Conservation (phyloP, 352 stramenopile species). For the Pythium brachiatum region DNA sequence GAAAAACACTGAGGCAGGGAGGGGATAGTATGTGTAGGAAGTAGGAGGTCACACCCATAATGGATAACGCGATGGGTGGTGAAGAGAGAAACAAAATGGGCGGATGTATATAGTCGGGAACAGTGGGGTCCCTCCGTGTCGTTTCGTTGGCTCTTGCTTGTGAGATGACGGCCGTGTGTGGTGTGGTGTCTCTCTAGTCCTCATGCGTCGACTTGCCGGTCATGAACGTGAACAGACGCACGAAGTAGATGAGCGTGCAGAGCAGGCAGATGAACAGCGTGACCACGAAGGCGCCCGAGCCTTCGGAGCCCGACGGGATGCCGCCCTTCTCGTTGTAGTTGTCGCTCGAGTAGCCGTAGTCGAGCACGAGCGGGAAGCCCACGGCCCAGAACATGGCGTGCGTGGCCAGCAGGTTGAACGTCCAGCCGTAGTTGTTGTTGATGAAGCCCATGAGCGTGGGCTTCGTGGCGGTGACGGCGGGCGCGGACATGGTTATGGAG, state of each 20-base stretch:
- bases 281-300: conserved; percentile 76
- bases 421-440: conserved; percentile 76
- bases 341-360: conserved; percentile 79
- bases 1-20: not conserved
- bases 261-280: conserved; percentile 76
- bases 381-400: conserved; percentile 83
- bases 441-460: conserved; percentile 57
- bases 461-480: conserved; percentile 20
- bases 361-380: conserved; percentile 65
- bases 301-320: conserved; percentile 73
- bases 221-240: conserved; percentile 56
- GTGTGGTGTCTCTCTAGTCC: conserved; percentile 21
- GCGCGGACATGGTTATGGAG: conserved; percentile 1
- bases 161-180: too few species aligned
- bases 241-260: conserved; percentile 66
- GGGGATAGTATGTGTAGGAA: conserved; percentile 1
- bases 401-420: conserved; percentile 81
- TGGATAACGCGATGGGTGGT: not conserved
- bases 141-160: too few species aligned
- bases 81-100: not conserved
- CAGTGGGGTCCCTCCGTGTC: too few species aligned
- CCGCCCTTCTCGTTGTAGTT: conserved; percentile 74
- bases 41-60: not conserved
- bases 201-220: conserved; percentile 30
- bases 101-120: conserved; percentile 9